Conservation (phyloP, 75 land plant species). For the Cunninghamia lanceolata region DNA sequence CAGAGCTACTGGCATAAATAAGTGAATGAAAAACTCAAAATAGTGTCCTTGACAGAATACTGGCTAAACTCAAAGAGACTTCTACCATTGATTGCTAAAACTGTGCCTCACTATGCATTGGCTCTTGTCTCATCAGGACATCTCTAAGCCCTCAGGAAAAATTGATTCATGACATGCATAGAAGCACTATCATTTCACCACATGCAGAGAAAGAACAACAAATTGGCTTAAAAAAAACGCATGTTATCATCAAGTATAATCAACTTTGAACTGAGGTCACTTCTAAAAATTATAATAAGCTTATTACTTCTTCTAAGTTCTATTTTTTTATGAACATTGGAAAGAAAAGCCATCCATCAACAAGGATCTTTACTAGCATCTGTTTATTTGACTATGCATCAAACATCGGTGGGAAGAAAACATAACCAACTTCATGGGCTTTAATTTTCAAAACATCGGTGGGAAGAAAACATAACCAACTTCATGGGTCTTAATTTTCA, state of each 20-base stretch:
- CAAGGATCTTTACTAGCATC: not conserved
- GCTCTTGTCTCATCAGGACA: not conserved
- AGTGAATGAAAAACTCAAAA: not conserved
- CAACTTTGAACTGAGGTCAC: not conserved
- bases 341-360: not conserved
- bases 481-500: not conserved
- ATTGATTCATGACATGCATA: not conserved
- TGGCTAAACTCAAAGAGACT: not conserved
- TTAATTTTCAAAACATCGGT: not conserved
- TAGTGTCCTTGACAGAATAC: not conserved
- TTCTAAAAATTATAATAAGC: not conserved
- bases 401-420: not conserved
- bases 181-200: not conserved
- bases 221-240: not conserved
- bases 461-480: not conserved
- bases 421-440: not conserved
- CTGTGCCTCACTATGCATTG: not conserved
- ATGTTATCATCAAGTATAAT: not conserved
- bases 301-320: not conserved
- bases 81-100: not conserved
- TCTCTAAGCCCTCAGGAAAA: not conserved
- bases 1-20: not conserved
- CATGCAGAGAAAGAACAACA: not conserved
- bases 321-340: not conserved
- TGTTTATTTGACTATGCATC: not conserved